These are phyloP conservation scores for Pisolithus tinctorius DNA, from an alignment of 768 basidiomycete species.

Conservation along the genomic window DNA sequence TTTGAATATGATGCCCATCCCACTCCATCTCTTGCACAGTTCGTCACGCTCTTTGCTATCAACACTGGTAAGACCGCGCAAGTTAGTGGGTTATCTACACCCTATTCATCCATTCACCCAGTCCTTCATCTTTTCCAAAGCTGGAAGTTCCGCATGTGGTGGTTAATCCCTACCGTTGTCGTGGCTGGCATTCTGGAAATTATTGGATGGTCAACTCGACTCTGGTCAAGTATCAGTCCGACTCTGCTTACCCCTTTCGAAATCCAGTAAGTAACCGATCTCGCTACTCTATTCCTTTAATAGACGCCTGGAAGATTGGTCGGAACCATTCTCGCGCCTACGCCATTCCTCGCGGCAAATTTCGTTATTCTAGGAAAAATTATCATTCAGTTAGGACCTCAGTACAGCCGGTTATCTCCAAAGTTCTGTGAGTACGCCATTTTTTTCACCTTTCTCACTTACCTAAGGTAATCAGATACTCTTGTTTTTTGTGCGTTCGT, in stretches of 20 bases:
- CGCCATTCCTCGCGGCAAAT: slow-evolving; percentile 49
- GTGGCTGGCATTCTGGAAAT: slow-evolving; percentile 45
- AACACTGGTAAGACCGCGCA: neutral
- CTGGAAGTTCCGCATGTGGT: slow-evolving; percentile 41
- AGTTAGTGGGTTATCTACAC: neutral
- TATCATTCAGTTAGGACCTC: slow-evolving; percentile 35
- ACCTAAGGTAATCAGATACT: slow-evolving; percentile 6
- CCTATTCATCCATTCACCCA: slow-evolving; percentile 12
- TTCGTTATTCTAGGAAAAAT: slow-evolving; percentile 49
- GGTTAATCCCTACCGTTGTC: slow-evolving; percentile 44
- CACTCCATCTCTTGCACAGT: neutral
- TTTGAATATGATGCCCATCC: neutral
- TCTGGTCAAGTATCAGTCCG: slow-evolving; percentile 39
- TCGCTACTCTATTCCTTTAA: no score
- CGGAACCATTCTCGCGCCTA: slow-evolving; percentile 47
- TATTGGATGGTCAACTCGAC: slow-evolving; percentile 48
- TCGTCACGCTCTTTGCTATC: neutral
- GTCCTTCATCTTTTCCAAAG: slow-evolving; percentile 44
- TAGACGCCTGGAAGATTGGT: slow-evolving; percentile 15
- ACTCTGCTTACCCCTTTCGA: slow-evolving; percentile 27
- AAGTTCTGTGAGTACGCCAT: slow-evolving; percentile 16
- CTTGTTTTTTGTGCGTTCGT: slow-evolving; percentile 10
- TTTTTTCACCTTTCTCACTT: neutral
- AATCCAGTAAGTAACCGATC: slow-evolving; percentile 34
- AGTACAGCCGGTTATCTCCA: slow-evolving; percentile 44